These are phyloP conservation scores for Cardamine occulta DNA, from an alignment of 345 rosid species.

Conservation along the genomic window DNA sequence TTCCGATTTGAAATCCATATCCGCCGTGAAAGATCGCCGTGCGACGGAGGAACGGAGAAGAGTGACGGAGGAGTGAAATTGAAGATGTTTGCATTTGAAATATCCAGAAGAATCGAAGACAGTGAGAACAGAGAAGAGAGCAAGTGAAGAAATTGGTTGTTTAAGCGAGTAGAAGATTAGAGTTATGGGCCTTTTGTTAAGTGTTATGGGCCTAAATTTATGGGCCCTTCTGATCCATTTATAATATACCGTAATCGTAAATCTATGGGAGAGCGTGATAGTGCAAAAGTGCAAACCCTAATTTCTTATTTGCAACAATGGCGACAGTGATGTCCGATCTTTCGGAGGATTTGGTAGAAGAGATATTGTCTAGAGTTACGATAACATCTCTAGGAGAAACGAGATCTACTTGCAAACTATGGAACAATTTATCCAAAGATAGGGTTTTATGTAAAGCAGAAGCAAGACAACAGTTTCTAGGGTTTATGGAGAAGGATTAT, in stretches of 20 bases:
- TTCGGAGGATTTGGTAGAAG: neutral
- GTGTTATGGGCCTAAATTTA: too few species aligned
- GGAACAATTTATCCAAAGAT: neutral
- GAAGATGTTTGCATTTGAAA: conserved; percentile 40
- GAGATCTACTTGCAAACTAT: neutral
- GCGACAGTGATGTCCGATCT: neutral
- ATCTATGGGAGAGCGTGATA: neutral
- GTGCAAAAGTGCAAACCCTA: neutral
- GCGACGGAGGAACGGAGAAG: conserved; percentile 52
- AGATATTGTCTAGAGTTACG: neutral
- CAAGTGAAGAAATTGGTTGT: neutral
- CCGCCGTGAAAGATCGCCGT: conserved; percentile 29
- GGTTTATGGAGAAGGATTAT: neutral
- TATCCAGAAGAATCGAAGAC: too few species aligned
- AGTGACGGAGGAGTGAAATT: conserved; percentile 53
- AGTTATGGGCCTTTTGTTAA: neutral
- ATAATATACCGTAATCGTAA: too few species aligned
- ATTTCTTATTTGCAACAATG: neutral
- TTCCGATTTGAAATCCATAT: neutral
- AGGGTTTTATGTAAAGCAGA: neutral
- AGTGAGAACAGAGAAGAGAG: too few species aligned
- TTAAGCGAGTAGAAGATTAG: neutral
- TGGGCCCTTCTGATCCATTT: neutral
- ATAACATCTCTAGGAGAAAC: neutral
- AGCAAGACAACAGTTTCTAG: neutral